Evolutionary conservation across 2,329 filamentous ascomycete genomes (phyloP).

Genomic region (Alternaria arbusti): DNA sequence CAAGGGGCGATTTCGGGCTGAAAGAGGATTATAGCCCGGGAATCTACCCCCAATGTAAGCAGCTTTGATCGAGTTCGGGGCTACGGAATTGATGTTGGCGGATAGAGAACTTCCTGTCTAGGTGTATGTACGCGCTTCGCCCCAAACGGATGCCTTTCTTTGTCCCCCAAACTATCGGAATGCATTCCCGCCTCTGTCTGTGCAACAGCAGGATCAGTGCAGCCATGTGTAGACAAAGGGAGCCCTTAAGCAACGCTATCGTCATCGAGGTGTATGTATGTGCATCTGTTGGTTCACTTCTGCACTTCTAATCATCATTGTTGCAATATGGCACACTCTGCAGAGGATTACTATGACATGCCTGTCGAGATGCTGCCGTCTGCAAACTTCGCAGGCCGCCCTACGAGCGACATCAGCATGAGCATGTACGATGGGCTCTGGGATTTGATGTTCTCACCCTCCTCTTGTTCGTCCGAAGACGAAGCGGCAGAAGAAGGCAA

Average conservation of each 20-base stretch:
- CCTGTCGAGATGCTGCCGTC: constrained; percentile 26
- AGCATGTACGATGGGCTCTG: constrained; percentile 24
- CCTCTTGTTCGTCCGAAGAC: constrained; percentile 12
- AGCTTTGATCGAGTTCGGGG: not conserved
- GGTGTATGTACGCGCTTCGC: constrained; percentile 1
- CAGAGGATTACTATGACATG: constrained; percentile 31
- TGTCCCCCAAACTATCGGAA: constrained; percentile 5
- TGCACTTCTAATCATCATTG: not conserved
- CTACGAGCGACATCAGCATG: constrained; percentile 31
- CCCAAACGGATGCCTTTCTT: not conserved
- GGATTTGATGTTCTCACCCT: constrained; percentile 13
- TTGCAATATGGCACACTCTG: constrained; percentile 12
- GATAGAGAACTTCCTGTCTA: not conserved
- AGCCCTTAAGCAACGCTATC: not conserved
- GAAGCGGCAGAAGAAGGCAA: constrained; percentile 18
- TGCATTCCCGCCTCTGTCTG: constrained; percentile 1
- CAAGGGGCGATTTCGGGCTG: constrained; percentile 1
- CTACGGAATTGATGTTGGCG: not conserved
- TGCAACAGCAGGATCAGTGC: constrained; percentile 4
- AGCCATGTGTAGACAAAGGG: constrained; percentile 6
- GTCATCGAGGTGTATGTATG: not conserved
- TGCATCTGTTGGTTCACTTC: not conserved
- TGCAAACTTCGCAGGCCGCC: constrained; percentile 32
- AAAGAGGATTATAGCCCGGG: not conserved
- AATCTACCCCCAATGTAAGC: not conserved